Conservation (phyloP, 2,329 filamentous ascomycete species). For the Fusarium devonianum region DNA sequence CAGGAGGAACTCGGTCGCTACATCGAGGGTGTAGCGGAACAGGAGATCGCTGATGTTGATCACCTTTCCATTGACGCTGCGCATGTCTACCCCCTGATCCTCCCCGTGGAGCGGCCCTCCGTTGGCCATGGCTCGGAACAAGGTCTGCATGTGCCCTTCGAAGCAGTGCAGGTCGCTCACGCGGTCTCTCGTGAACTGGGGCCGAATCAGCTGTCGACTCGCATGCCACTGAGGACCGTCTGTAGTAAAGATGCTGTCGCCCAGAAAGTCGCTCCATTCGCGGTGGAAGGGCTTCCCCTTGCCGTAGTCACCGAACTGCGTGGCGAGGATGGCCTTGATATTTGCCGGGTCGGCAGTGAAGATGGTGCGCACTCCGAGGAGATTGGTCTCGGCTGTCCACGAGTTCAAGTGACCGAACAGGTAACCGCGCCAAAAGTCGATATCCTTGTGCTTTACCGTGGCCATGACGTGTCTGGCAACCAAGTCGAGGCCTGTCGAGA, state of each 20-base stretch:
- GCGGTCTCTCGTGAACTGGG: conserved; percentile 86
- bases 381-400: conserved; percentile 67
- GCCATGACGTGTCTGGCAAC: conserved; percentile 63
- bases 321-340: conserved; percentile 88
- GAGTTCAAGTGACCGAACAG: conserved; percentile 52
- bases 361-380: conserved; percentile 66
- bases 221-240: conserved; percentile 82
- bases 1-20: conserved; percentile 85
- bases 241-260: conserved; percentile 78
- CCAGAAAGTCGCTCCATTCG: conserved; percentile 79
- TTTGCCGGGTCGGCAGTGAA: conserved; percentile 87
- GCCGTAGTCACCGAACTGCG: conserved; percentile 84
- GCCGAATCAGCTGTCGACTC: conserved; percentile 81
- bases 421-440: conserved; percentile 66
- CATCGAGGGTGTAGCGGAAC: conserved; percentile 85
- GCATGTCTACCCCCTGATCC: conserved; percentile 68
- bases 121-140: conserved; percentile 73
- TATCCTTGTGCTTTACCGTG: conserved; percentile 61
- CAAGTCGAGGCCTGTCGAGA: conserved; percentile 66
- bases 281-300: conserved; percentile 78
- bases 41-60: conserved; percentile 79
- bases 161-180: conserved; percentile 83
- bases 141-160: conserved; percentile 76
- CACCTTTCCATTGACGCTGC: conserved; percentile 66
- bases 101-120: conserved; percentile 65